These are phyloP conservation scores for Scolecobasidium constrictum DNA, from an alignment of 2,329 filamentous ascomycete species.

Conservation along the genomic window DNA sequence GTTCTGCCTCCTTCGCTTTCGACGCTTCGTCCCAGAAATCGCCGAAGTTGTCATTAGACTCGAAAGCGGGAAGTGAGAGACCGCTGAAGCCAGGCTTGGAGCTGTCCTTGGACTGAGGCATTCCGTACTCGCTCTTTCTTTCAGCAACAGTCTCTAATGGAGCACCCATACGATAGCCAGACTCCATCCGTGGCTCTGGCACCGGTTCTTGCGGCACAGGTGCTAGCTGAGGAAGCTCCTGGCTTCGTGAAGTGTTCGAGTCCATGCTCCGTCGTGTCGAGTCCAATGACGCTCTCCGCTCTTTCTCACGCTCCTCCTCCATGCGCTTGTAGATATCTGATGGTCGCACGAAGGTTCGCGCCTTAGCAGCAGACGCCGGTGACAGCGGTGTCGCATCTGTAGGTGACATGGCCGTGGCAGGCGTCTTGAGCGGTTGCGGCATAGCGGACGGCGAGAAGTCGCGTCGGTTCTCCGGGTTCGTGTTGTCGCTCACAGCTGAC, in stretches of 20 bases:
- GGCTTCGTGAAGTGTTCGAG: constrained; percentile 20
- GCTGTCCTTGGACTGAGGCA: constrained; percentile 25
- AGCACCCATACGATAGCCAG: constrained; percentile 9
- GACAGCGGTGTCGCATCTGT: neutral
- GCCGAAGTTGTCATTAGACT: constrained; percentile 29
- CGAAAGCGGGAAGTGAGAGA: constrained; percentile 30
- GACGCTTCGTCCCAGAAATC: constrained; percentile 16
- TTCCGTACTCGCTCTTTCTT: constrained; percentile 47
- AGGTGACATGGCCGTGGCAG: neutral
- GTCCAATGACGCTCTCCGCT: constrained; percentile 43
- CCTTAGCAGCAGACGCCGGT: constrained; percentile 25
- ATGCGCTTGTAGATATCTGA: constrained; percentile 67
- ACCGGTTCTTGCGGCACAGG: neutral
- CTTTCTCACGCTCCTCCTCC: constrained; percentile 52
- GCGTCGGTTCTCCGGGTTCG: constrained; percentile 28
- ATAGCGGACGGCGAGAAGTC: constrained; percentile 44
- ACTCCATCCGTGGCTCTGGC: constrained; percentile 1
- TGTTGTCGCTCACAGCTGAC: constrained; percentile 11
- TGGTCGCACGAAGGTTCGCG: constrained; percentile 57
- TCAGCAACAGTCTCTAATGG: constrained; percentile 44
- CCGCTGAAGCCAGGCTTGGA: constrained; percentile 3
- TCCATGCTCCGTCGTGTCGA: constrained; percentile 47
- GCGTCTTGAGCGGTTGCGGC: constrained; percentile 37
- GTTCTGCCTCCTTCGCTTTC: constrained; percentile 9
- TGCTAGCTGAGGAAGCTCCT: constrained; percentile 14